phyloP scores from a whole-genome alignment of 139 green algal genomes.

The Chlamydomonas eustigma region DNA sequence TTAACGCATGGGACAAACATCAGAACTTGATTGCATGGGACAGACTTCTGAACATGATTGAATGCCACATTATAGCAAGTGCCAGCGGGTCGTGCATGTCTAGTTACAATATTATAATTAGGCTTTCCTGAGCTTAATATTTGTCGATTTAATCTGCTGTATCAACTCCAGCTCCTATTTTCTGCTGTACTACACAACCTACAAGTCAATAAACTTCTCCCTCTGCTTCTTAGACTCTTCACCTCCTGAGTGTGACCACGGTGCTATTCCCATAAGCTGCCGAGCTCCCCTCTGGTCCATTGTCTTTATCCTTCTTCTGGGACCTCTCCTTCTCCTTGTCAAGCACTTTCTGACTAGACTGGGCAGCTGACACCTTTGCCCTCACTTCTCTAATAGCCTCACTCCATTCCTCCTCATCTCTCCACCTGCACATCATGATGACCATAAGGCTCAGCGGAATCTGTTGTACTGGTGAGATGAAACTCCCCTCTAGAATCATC shows the following conservation, averaged over 20 bases:
- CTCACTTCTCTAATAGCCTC: background rate
- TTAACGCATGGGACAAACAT: background rate
- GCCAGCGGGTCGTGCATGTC: too few species aligned
- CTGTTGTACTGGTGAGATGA: too few species aligned
- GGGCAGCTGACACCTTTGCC: background rate
- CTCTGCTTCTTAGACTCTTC: background rate
- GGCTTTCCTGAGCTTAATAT: too few species aligned
- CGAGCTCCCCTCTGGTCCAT: background rate
- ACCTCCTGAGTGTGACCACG: background rate
- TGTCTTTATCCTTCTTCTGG: constrained; percentile 16
- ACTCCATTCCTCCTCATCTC: background rate
- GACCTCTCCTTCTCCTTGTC: background rate
- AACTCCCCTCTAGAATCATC: too few species aligned
- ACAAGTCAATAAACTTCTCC: background rate
- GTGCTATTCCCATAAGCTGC: background rate
- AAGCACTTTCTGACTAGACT: background rate
- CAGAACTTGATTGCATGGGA: background rate
- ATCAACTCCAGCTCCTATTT: too few species aligned
- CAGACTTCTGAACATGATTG: background rate
- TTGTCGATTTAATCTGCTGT: too few species aligned
- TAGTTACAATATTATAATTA: too few species aligned
- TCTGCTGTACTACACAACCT: too few species aligned
- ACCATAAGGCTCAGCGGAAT: too few species aligned
- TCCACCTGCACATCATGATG: too few species aligned
- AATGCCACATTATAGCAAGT: background rate